These are phyloP conservation scores for Meripilus lineatus DNA, from an alignment of 1,284 basidiomycete genomes.

Conservation along the genomic window DNA sequence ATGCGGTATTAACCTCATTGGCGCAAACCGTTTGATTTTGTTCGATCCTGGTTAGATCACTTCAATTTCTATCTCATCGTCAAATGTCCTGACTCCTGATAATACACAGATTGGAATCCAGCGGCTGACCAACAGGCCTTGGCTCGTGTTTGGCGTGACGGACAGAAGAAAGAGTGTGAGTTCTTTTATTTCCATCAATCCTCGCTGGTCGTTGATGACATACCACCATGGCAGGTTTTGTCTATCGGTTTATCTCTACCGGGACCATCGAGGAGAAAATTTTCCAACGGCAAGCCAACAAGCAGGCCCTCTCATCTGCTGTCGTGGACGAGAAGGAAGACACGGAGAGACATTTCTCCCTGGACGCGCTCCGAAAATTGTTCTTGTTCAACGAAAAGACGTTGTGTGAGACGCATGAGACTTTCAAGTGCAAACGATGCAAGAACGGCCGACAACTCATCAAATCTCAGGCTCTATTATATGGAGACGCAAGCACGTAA, in stretches of 20 bases:
- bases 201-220: no score
- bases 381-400: slow-evolving; percentile 92
- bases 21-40: slow-evolving; percentile 91
- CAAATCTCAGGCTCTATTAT: slow-evolving; percentile 85
- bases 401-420: slow-evolving; percentile 92
- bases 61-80: neutral
- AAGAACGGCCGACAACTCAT: slow-evolving; percentile 80
- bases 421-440: slow-evolving; percentile 97
- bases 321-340: slow-evolving; percentile 98
- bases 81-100: neutral
- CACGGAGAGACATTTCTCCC: slow-evolving; percentile 92
- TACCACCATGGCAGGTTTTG: slow-evolving; percentile 65
- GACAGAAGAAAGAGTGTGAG: slow-evolving; percentile 98
- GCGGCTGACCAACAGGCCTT: slow-evolving; percentile 98
- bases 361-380: slow-evolving; percentile 85
- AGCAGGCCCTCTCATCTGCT: slow-evolving; percentile 94
- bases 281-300: slow-evolving; percentile 92
- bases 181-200: slow-evolving; percentile 1
- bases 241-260: slow-evolving; percentile 96
- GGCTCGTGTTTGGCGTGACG: slow-evolving; percentile 98
- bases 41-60: slow-evolving; percentile 85
- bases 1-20: slow-evolving; percentile 97
- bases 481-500: slow-evolving; percentile 97
- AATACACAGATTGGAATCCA: slow-evolving; percentile 87
- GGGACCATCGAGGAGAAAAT: slow-evolving; percentile 99